Conservation (phyloP, 495 filamentous ascomycete genomes). For the Tuber umbilicatum region DNA sequence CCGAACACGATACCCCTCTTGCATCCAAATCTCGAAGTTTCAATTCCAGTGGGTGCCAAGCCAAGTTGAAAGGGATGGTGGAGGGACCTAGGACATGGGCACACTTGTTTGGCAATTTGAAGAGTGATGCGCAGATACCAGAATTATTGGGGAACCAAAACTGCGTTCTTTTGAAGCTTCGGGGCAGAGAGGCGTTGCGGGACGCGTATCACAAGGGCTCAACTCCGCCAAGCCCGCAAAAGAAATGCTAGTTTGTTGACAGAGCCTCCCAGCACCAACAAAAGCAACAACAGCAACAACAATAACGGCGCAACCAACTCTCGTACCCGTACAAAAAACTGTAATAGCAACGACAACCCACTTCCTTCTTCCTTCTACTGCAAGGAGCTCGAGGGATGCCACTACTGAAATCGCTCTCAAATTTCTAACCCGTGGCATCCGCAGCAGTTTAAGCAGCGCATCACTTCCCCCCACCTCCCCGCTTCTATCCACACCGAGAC, state of each 20-base stretch:
- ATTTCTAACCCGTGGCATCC: slow-evolving; percentile 22
- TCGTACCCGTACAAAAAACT: too few relatives aligned
- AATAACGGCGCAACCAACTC: too few relatives aligned
- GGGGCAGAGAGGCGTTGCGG: slow-evolving; percentile 22
- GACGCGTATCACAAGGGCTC: slow-evolving; percentile 7
- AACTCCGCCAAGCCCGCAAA: slow-evolving; percentile 22
- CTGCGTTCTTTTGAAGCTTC: slow-evolving; percentile 12
- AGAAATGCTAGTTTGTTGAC: slow-evolving; percentile 14
- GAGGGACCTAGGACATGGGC: slow-evolving; percentile 16
- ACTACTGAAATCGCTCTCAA: slow-evolving; percentile 38
- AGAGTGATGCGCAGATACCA: slow-evolving; percentile 12
- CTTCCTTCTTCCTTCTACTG: too few relatives aligned
- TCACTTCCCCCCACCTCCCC: too few relatives aligned
- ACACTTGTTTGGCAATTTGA: slow-evolving; percentile 24
- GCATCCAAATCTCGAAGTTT: too few relatives aligned
- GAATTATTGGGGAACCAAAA: slow-evolving; percentile 19
- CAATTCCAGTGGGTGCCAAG: slow-evolving; percentile 8
- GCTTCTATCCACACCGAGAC: too few relatives aligned
- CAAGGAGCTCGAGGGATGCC: slow-evolving; percentile 29
- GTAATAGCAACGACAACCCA: too few relatives aligned
- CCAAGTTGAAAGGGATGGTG: slow-evolving; percentile 16
- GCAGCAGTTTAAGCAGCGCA: slow-evolving; percentile 1
- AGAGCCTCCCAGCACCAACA: too few relatives aligned
- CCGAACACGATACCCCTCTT: too few relatives aligned
- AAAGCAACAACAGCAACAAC: too few relatives aligned